phyloP scores from a whole-genome alignment of 345 rosid species.

The Laguncularia racemosa region DNA sequence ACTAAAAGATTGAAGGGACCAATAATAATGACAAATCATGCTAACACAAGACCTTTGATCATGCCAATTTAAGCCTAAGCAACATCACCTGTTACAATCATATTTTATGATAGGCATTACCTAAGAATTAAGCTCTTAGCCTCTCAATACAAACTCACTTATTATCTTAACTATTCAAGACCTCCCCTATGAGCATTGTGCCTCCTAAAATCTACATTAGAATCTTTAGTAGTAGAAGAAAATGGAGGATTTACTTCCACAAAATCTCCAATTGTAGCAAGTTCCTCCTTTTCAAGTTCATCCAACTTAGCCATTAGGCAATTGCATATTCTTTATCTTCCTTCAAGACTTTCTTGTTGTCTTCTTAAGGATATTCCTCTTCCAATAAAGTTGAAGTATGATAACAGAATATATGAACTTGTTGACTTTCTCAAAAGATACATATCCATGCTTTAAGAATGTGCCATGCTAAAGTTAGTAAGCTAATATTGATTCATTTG shows the following conservation, averaged over 20 bases:
- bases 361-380: constrained; percentile 18
- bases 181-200: constrained; percentile 25
- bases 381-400: constrained; percentile 15
- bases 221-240: constrained; percentile 16
- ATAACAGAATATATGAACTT: neutral
- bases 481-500: too few species aligned
- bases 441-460: neutral
- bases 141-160: constrained; percentile 10
- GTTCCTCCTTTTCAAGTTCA: constrained; percentile 88
- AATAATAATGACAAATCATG: too few species aligned
- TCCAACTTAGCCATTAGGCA: constrained; percentile 71
- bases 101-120: constrained; percentile 20
- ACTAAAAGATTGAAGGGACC: too few species aligned
- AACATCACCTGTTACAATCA: neutral
- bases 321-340: constrained; percentile 65
- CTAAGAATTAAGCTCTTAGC: constrained; percentile 41
- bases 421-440: constrained; percentile 2
- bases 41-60: neutral
- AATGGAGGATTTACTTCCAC: constrained; percentile 7
- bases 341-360: constrained; percentile 21
- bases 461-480: too few species aligned
- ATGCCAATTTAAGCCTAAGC: neutral
- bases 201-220: constrained; percentile 17
- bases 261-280: constrained; percentile 20
- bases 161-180: constrained; percentile 35